Conservation (phyloP, 2,329 filamentous ascomycete species). For the Elsinoe arachidis region DNA sequence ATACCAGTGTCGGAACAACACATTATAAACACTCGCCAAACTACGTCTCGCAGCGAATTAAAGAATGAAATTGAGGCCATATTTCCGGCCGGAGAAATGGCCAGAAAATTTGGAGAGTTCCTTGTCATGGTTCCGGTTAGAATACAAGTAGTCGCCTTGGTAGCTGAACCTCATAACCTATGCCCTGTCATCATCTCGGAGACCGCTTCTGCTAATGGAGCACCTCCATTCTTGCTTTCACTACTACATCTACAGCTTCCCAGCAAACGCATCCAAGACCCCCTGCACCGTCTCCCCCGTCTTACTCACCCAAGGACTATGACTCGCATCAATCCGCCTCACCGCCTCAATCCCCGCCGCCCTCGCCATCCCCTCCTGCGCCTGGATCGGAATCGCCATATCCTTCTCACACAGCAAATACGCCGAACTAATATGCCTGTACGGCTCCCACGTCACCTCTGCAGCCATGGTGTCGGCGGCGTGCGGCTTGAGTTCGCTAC, state of each 20-base stretch:
- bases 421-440: constrained; percentile 32
- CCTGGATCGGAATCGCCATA: constrained; percentile 28
- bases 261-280: constrained; percentile 14
- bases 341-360: constrained; percentile 17
- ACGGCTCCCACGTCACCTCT: constrained; percentile 28
- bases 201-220: too few relatives aligned
- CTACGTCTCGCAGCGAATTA: too few relatives aligned
- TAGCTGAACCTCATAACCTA: too few relatives aligned
- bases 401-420: constrained; percentile 36
- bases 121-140: too few relatives aligned
- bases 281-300: constrained; percentile 19
- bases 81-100: too few relatives aligned
- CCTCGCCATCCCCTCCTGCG: constrained; percentile 31
- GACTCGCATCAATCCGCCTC: constrained; percentile 20
- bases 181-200: too few relatives aligned
- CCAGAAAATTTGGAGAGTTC: too few relatives aligned
- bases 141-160: too few relatives aligned
- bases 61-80: too few relatives aligned
- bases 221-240: too few relatives aligned
- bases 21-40: too few relatives aligned
- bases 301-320: constrained; percentile 23
- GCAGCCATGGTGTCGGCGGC: constrained; percentile 21
- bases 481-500: constrained; percentile 23
- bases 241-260: constrained; percentile 4
- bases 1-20: too few relatives aligned